Conservation (phyloP, 371 early-diverging fungal genomes). For the Lichtheimia hyalospora region DNA sequence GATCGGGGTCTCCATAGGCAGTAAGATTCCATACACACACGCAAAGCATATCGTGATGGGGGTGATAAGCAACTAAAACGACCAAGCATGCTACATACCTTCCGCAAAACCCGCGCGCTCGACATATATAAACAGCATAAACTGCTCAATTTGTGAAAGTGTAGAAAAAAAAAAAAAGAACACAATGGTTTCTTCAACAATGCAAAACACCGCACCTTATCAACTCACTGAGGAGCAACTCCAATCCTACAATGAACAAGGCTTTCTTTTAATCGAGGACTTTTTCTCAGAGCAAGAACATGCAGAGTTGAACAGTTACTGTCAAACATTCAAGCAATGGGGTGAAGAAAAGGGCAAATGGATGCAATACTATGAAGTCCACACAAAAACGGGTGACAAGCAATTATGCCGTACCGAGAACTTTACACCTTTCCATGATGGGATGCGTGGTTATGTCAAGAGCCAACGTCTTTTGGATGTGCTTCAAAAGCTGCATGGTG, state of each 20-base stretch:
- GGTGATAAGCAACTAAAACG: no score
- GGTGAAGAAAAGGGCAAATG: conserved; percentile 55
- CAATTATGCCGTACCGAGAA: conserved; percentile 60
- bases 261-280: conserved; percentile 52
- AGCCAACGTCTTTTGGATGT: conserved; percentile 40
- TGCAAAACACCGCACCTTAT: conserved; percentile 26
- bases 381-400: conserved; percentile 32
- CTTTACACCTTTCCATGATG: conserved; percentile 51
- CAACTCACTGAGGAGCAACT: conserved; percentile 38
- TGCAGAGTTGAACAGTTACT: conserved; percentile 28
- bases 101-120: not conserved
- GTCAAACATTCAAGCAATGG: conserved; percentile 46
- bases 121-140: no score
- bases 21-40: no score
- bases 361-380: conserved; percentile 62
- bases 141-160: no score
- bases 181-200: not conserved
- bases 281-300: conserved; percentile 47
- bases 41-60: no score
- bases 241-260: conserved; percentile 37
- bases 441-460: conserved; percentile 37
- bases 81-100: not conserved
- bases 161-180: not conserved
- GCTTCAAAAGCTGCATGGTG: conserved; percentile 45
- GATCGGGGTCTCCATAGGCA: no score